Evolutionary conservation across 345 rosid genomes (phyloP), one percentile per base, ranked within the genome.

Genomic region (Limnanthes douglasii): DNA sequence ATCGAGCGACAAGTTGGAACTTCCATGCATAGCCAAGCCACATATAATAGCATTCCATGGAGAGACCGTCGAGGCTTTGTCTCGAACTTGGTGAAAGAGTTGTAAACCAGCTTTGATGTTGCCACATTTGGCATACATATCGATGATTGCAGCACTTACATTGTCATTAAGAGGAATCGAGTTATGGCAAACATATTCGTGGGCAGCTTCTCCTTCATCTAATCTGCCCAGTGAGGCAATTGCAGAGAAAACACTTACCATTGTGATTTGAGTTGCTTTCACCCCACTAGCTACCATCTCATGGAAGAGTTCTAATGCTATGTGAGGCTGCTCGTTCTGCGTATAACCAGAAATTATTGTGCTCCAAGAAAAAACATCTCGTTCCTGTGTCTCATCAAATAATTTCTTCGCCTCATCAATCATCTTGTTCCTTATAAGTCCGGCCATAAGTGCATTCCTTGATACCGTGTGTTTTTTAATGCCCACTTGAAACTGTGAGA

Each of bases 51-150:
- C 73, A 58, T 81, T 86, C 96, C 94, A 86, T 3, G 94, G 86
- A 22, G 92, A 81, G 34, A 75, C 59, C 11, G 68, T 58, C 5
- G 47, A 39, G 15, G 39, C 47, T 21, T 45, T 41, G 16, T 70
- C 75, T 30, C 32, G 59, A 31, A 77, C 54, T 41, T 46, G 52
- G 53, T 46, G 41, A 57, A 86, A 86, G 23, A 75, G 51, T 41
- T 62, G 60, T 31, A 78, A 43, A 26, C 86, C 94, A 31, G 62
- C 39, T 34, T 54, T 51, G 25, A 78, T 68, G 62, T 84, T 78
- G 16, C 96, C 77, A n/a, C 92, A 81, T 73, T 86, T 86, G 15
- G 86, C 78, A 21, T 86, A 86, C 96, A 86, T 86, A 62, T 86
- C 86, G 9, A 86, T 72, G 17, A 86, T 51, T 25, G 94, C 67